phyloP scores from a whole-genome alignment of 768 basidiomycete species.

The Suillus plorans region DNA sequence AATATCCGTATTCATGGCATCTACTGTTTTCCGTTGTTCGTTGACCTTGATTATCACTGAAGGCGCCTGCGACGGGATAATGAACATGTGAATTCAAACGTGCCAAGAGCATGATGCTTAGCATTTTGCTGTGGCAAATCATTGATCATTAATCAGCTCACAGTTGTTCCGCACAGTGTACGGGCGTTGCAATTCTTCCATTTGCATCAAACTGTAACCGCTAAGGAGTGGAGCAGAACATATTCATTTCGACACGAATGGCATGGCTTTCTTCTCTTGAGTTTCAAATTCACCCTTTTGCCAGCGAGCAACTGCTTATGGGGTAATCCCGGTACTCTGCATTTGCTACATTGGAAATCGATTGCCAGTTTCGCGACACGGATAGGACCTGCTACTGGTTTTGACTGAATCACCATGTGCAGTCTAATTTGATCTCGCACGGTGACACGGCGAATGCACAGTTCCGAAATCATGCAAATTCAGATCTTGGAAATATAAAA shows the following conservation, averaged over 20 bases:
- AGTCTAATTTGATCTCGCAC: not conserved
- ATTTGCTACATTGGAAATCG: not conserved
- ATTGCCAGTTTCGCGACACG: not conserved
- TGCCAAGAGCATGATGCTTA: not conserved
- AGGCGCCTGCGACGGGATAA: not conserved
- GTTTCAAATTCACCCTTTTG: not conserved
- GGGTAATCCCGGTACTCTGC: not conserved
- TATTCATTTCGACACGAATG: not conserved
- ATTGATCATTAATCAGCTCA: too few relatives aligned
- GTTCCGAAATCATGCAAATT: not conserved
- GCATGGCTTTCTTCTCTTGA: not conserved
- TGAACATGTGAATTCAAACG: not conserved
- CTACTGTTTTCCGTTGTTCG: not conserved
- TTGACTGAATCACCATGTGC: not conserved
- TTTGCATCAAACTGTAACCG: not conserved
- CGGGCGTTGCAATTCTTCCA: not conserved
- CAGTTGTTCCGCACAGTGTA: not conserved
- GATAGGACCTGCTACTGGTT: not conserved
- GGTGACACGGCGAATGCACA: not conserved
- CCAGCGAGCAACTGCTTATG: not conserved
- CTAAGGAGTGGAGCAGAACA: not conserved
- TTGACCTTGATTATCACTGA: not conserved
- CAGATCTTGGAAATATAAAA: not conserved
- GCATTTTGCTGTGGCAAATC: not conserved
- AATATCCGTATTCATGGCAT: not conserved